These are phyloP conservation scores for Basipetospora chlamydospora DNA, from an alignment of 2,329 filamentous ascomycete species.

Conservation along the genomic window DNA sequence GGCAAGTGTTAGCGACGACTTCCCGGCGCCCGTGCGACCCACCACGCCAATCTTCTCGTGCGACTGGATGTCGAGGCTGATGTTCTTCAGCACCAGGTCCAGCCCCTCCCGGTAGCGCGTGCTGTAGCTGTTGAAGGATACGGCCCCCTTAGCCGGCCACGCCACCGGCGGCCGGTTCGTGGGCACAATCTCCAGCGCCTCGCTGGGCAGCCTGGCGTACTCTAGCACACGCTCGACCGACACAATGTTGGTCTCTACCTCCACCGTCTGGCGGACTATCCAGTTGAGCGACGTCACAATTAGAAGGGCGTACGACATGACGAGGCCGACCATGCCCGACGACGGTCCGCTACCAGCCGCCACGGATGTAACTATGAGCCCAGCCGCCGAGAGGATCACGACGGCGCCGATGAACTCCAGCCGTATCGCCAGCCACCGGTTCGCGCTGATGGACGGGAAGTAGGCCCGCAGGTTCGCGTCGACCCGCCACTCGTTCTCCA, in stretches of 20 bases:
- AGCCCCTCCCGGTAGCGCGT: constrained; percentile 82
- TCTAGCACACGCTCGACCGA: constrained; percentile 96
- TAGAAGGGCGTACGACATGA: constrained; percentile 94
- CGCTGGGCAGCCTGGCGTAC: constrained; percentile 79
- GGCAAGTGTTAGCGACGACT: constrained; percentile 83
- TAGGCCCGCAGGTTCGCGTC: constrained; percentile 90
- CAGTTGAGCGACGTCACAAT: constrained; percentile 97
- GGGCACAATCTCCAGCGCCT: constrained; percentile 87
- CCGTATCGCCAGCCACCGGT: constrained; percentile 86
- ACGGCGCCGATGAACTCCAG: constrained; percentile 91
- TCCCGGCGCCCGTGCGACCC: constrained; percentile 87
- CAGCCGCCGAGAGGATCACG: constrained; percentile 78
- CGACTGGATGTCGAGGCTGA: constrained; percentile 83
- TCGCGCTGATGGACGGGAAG: constrained; percentile 89
- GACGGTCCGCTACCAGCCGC: constrained; percentile 48
- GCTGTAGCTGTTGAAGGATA: constrained; percentile 88
- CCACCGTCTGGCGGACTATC: constrained; percentile 96
- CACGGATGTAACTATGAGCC: constrained; percentile 70
- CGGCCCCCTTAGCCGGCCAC: constrained; percentile 81
- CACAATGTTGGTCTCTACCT: constrained; percentile 99
- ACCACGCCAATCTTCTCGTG: constrained; percentile 98
- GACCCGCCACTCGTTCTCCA: constrained; percentile 95
- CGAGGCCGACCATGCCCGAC: constrained; percentile 70
- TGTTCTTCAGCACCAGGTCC: constrained; percentile 83
- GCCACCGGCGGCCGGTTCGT: constrained; percentile 74